These are phyloP conservation scores for Erythrophleum fordii DNA, from an alignment of 306 rosid genomes.

Conservation along the genomic window DNA sequence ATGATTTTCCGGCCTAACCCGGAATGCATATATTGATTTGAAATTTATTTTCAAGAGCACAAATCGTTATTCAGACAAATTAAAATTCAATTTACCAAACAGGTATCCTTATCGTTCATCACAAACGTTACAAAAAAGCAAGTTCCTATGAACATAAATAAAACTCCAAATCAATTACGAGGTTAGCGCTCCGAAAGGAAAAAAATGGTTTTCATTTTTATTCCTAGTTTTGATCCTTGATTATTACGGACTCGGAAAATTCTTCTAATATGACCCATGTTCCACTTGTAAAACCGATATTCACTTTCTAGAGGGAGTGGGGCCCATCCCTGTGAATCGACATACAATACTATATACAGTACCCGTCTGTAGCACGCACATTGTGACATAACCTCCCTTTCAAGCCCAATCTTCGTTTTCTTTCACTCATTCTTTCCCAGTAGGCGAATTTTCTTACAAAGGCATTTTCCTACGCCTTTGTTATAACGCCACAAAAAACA, in stretches of 20 bases:
- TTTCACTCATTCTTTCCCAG: slow-evolving; percentile 22
- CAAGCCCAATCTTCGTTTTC: slow-evolving; percentile 45
- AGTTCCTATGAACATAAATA: neutral
- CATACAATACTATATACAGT: neutral
- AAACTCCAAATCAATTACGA: neutral
- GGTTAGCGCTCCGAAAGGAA: neutral
- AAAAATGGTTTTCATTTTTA: neutral
- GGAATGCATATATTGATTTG: neutral
- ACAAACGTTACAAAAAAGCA: neutral
- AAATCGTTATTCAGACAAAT: neutral
- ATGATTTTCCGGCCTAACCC: neutral
- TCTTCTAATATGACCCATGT: neutral
- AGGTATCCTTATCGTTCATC: neutral
- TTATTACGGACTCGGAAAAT: neutral
- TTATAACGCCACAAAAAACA: slow-evolving; percentile 56
- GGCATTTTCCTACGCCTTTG: slow-evolving; percentile 33
- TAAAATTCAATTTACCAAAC: neutral
- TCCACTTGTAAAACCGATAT: neutral
- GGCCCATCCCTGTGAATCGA: slow-evolving; percentile 44
- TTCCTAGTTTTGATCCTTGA: neutral
- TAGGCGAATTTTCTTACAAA: slow-evolving; percentile 27
- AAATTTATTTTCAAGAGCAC: neutral
- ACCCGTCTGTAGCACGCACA: neutral
- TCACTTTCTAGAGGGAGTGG: slow-evolving; percentile 30
- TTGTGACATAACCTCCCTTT: slow-evolving; percentile 48